Percentiles rank a stretch among this genome's conserved stretches.
phyloP scores from a whole-genome alignment of 768 basidiomycete genomes.

The Lenzites betulinus region DNA sequence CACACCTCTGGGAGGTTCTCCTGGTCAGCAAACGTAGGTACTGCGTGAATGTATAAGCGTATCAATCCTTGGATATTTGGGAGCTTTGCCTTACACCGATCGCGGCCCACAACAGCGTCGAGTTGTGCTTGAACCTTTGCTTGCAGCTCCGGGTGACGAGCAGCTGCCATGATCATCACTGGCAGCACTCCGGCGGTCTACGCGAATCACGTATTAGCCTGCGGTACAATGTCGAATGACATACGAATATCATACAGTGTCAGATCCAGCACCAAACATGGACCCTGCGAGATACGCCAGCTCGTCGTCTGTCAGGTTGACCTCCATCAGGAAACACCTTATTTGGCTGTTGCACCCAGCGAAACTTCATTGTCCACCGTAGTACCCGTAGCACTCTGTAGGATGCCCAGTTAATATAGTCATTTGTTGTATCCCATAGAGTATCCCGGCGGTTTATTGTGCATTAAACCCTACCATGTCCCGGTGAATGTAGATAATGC shows the following conservation, averaged over 20 bases:
- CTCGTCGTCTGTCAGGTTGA: slow-evolving; percentile 37
- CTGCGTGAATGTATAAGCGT: slow-evolving; percentile 20
- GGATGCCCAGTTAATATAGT: too few species aligned
- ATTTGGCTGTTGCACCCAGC: too few species aligned
- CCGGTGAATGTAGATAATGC: too few species aligned
- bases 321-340: too few species aligned
- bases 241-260: slow-evolving; percentile 35
- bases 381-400: too few species aligned
- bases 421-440: too few species aligned
- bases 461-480: too few species aligned
- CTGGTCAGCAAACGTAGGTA: slow-evolving; percentile 44
- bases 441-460: too few species aligned
- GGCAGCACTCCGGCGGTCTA: background rate
- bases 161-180: slow-evolving; percentile 40
- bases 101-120: slow-evolving; percentile 39
- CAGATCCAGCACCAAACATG: slow-evolving; percentile 46
- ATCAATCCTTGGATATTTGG: background rate
- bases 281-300: slow-evolving; percentile 42
- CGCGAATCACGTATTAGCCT: background rate
- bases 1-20: slow-evolving; percentile 38
- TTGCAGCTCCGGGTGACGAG: slow-evolving; percentile 37
- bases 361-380: too few species aligned
- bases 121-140: slow-evolving; percentile 39
- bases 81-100: slow-evolving; percentile 29
- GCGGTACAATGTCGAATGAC: background rate